These are phyloP conservation scores for Brassica incana DNA, from an alignment of 345 rosid species.

Conservation along the genomic window DNA sequence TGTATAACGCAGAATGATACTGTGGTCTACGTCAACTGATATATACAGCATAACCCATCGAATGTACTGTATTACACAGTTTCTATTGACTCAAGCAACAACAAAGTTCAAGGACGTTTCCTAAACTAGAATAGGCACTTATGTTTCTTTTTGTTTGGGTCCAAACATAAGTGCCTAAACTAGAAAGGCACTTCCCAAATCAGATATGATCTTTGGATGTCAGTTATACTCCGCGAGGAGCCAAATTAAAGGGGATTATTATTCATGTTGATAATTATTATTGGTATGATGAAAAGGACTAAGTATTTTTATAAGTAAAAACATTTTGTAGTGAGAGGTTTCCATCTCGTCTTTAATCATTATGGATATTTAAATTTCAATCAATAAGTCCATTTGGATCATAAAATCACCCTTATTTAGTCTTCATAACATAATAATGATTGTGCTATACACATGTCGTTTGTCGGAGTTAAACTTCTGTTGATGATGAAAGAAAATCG, in stretches of 20 bases:
- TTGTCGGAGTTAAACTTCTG: background rate
- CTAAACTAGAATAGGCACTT: conserved; percentile 7
- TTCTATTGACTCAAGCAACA: conserved; percentile 10
- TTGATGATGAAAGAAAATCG: background rate
- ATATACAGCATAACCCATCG: background rate
- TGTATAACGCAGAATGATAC: background rate
- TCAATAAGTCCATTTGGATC: background rate
- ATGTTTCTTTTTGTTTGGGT: background rate
- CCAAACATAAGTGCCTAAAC: background rate
- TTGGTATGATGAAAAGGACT: background rate
- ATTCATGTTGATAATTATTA: background rate
- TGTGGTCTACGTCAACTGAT: conserved; percentile 6
- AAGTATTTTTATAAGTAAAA: background rate
- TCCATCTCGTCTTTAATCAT: conserved; percentile 13
- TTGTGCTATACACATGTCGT: conserved; percentile 12
- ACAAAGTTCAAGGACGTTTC: conserved; percentile 1
- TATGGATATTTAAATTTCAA: background rate
- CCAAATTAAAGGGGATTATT: background rate
- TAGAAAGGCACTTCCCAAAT: background rate
- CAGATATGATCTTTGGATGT: background rate
- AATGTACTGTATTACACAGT: background rate
- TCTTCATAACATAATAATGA: conserved; percentile 15
- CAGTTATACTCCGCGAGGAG: background rate
- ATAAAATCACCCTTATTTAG: conserved; percentile 12
- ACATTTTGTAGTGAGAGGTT: background rate